Evolutionary conservation across 305 asterid species (phyloP).

Genomic region (Solanum hybrid): DNA sequence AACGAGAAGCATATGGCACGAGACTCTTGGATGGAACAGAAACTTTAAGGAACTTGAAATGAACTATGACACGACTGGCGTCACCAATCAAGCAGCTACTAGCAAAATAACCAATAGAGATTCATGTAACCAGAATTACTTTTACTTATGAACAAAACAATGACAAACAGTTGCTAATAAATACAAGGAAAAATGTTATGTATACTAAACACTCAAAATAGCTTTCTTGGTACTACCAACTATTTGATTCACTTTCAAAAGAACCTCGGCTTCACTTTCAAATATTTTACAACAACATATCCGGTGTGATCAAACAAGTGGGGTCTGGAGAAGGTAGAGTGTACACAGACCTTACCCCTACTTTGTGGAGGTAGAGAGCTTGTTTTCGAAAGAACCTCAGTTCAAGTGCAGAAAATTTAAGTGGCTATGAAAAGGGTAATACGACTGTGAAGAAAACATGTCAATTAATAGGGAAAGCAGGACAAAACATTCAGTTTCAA

Average conservation of each 20-base stretch:
- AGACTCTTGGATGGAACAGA: background rate
- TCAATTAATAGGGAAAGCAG: background rate
- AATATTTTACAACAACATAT: background rate
- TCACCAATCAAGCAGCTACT: background rate
- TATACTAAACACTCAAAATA: background rate
- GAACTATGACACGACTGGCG: background rate
- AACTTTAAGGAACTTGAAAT: background rate
- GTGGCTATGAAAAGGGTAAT: background rate
- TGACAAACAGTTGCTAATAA: background rate
- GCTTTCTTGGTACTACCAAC: background rate
- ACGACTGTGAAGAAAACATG: background rate
- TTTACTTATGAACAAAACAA: background rate
- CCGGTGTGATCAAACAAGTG: background rate
- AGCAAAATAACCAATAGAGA: background rate
- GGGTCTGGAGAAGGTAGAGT: background rate
- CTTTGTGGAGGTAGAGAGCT: background rate
- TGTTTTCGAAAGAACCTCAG: background rate
- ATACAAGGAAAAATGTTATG: background rate
- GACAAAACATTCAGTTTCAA: background rate
- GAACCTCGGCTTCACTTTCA: background rate
- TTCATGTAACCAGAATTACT: background rate
- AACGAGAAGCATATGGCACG: background rate
- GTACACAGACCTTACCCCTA: background rate
- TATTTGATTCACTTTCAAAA: background rate
- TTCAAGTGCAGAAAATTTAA: background rate